Base-by-base conservation (phyloP, 768 basidiomycete genomes). In the Hericium coralloides region DNA sequence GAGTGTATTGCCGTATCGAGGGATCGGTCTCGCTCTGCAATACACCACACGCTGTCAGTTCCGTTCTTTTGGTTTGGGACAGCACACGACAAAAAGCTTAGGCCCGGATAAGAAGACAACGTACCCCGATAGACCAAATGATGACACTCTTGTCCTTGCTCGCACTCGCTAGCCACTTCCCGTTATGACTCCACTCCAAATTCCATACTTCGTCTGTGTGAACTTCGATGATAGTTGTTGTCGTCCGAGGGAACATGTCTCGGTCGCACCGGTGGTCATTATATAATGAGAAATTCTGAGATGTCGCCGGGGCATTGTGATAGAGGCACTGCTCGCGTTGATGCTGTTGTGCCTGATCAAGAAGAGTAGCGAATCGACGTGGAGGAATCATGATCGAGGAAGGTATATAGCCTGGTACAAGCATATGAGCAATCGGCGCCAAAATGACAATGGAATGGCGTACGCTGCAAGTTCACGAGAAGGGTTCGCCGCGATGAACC, bases 141-240 rank as follows among this genome's bases (percentile, higher is more conserved):
- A 97, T 89, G 7, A 89, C 93, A 4, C 80, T 78, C 73, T 81
- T 83, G 71, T 98, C 95, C 69, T 82, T 90, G 56, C 94, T 88
- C 38, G 88, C 89, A 61, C 85, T 94, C 31, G 95, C 97, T 52
- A 99, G 76, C 64, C 79, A 85, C 51, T 72, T 70, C 2, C 97
- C 97, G 67, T 87, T 85, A 64, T 90, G 91, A 70, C 93, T 95
- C 95, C 95, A 99, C 67, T 87, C 88, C 58, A 98, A 71, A 66
- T 89, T 85, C 95, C 95, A 98, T 45, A 99, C 94, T 68, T 99
- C 93, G 67, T 98, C 92, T 12, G 76, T 79, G 70, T 98, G 95
- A 31, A 86, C 90, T 48, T 85, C 81, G 58, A 98, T 74, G 53
- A 94, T 85, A 23, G 88, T 86, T 3, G 92, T 94, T 12, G 90